phyloP scores from a whole-genome alignment of 345 rosid species.

The Syzygium grande region DNA sequence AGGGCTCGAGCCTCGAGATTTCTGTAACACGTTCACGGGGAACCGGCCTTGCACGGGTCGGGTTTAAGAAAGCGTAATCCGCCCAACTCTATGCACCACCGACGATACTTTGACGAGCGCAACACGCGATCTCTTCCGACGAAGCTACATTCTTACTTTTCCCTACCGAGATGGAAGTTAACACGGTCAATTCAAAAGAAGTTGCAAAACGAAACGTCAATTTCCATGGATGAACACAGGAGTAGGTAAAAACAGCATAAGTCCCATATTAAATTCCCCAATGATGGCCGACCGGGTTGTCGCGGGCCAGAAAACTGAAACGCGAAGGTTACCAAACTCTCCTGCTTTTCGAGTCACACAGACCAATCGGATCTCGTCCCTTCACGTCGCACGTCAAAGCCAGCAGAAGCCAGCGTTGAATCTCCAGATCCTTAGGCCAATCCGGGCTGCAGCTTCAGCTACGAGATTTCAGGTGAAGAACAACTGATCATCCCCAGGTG shows the following conservation, averaged over 20 bases:
- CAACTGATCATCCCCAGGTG: neutral
- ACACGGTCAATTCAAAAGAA: too few species aligned
- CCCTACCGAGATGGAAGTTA: too few species aligned
- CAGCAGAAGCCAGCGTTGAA: neutral
- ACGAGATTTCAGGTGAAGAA: neutral
- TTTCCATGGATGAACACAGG: neutral
- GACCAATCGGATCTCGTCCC: neutral
- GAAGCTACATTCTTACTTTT: too few species aligned
- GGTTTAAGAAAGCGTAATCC: neutral
- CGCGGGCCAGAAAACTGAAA: neutral
- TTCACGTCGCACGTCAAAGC: rapidly evolving
- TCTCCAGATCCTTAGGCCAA: neutral
- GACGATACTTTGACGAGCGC: too few species aligned
- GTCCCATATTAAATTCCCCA: neutral
- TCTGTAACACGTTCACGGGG: rapidly evolving
- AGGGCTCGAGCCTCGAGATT: neutral
- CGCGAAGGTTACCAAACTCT: neutral
- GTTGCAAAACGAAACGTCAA: too few species aligned
- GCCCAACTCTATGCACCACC: too few species aligned
- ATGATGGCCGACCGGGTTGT: neutral
- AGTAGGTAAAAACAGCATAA: neutral
- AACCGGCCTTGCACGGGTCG: neutral
- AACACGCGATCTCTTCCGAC: too few species aligned
- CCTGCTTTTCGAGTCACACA: neutral
- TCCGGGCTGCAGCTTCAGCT: neutral